Base-by-base conservation (phyloP, 1,284 basidiomycete genomes). In the Microstroma glucosiphilum region DNA sequence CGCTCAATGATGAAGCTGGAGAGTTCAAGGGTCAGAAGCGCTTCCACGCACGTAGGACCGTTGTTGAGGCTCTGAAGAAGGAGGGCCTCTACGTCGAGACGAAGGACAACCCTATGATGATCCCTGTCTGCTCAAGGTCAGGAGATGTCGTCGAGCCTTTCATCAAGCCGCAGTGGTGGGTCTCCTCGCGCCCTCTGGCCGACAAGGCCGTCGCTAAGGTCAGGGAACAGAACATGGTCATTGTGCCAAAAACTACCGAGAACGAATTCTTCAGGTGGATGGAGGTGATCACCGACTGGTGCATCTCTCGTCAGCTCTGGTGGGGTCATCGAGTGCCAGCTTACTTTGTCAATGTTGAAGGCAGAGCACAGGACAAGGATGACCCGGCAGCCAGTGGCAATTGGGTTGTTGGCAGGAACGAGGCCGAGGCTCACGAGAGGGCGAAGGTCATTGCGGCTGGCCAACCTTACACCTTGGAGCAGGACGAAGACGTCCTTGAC, bases 81-180 rank as follows among this genome's bases (percentile, higher is more conserved):
- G 84, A 86, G 59, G 92, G 91, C 12, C 82, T 94, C 23, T 98
- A 87, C 79, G 82, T 97, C 58, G 93, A 94, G 81, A 88, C 88
- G 37, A 94, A 92, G 81, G 92, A 97, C 69, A 78, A 78, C 63
- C 74, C 74, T 11, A 78, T 78, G 76, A 73, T 68, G 48, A 69
- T 78, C n/a, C 76, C 76, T 59, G 71, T 78, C 62, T 78, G 76
- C 69, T 69, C 68, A 48, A 67, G 72, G 15, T 77, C 75, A 19
- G 94, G 94, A 2, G 96, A 98, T 79, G 82, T 98, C 59, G 96
- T 98, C 70, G 96, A 98, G 81, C 90, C 91, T 6, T 83, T 97
- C 42, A 84, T 98, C 78, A 98, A 97, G 82, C 96, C 96, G 0
- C 96, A 99, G 79, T 98, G 96, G 96, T 99, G 93, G 93, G 90